Evolutionary conservation across 768 basidiomycete genomes (phyloP), one percentile per base, ranked within the genome.

Genomic region (Pulveroboletus sp.): DNA sequence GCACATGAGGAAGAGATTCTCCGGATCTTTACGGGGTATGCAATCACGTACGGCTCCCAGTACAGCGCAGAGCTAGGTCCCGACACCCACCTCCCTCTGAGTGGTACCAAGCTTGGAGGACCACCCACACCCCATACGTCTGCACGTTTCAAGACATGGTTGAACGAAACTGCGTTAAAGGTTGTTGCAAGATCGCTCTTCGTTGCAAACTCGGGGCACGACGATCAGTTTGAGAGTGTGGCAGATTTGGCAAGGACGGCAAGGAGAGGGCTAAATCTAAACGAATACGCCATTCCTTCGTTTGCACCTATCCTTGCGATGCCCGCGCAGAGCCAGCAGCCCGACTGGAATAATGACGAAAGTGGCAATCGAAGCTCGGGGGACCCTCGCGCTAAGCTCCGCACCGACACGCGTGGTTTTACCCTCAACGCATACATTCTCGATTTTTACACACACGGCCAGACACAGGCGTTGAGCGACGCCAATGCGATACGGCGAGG

Each of bases 361-460:
- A 9, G 41, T 2, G 43, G 28, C 21, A 27, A 52, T 11, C 36
- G 37, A 21, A 17, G 9, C 21, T 46, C 49, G 1, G 36, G 39
- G 5, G 24, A 32, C 6, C 41, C 33, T 26, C 36, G 14, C 1
- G 6, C 35, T 21, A 52, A 48, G 8, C 3, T 6, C 0, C 21
- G 45, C 5, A 4, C 14, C 8, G 38, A n/a, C 24, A 8, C 28
- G 6, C 27, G n/a, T 14, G 8, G 33, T 6, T 65, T 66, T 39
- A 67, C 66, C 8, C 70, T 85, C 39, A 86, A 87, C 51, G 85
- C 82, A 0, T 85, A 85, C 57, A 62, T 87, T 14, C 67, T 78
- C 39, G 86, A 89, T 58, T 89, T 86, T 65, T 86, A 77, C 59
- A 74, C 62, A 0, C 86, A 88, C 50, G 86, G 85, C 0, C 82